Evolutionary conservation across 1,284 basidiomycete genomes (phyloP).

Genomic region (Ustilago crameri): DNA sequence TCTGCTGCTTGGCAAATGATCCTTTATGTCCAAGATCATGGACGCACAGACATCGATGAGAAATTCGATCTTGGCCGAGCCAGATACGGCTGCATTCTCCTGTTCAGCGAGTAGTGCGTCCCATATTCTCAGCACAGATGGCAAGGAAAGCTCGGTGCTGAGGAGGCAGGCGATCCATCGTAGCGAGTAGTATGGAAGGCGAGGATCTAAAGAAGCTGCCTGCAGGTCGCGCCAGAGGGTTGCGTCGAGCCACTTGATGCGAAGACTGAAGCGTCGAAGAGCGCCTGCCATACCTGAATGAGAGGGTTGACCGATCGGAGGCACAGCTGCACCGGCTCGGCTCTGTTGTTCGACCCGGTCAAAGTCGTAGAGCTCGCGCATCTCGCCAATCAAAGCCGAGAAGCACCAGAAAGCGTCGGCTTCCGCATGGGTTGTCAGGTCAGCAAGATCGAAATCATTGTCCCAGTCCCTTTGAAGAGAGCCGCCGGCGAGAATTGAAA

Average conservation of each 20-base stretch:
- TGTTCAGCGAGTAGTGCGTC: constrained; percentile 63
- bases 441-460: constrained; percentile 26
- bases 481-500: background rate
- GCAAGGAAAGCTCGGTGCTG: constrained; percentile 60
- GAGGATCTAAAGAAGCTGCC: constrained; percentile 54
- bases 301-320: constrained; percentile 12
- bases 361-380: constrained; percentile 66
- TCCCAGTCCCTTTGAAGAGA: constrained; percentile 13
- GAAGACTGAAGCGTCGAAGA: constrained; percentile 53
- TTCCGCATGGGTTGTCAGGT: constrained; percentile 48
- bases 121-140: constrained; percentile 61
- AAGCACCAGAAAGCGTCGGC: constrained; percentile 68
- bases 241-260: constrained; percentile 56
- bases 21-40: constrained; percentile 54
- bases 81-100: constrained; percentile 14
- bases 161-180: constrained; percentile 64
- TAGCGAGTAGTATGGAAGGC: constrained; percentile 64
- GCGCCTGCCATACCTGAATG: constrained; percentile 55
- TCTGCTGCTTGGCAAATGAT: constrained; percentile 17
- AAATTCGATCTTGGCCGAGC: constrained; percentile 61
- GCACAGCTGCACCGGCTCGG: constrained; percentile 12
- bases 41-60: constrained; percentile 64
- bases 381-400: constrained; percentile 59
- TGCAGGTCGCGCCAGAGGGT: constrained; percentile 53
- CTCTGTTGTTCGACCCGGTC: constrained; percentile 53